Percentiles rank a stretch among this genome's conserved stretches.
Conservation (phyloP, 441 rosid genomes). For the Jatropha podagrica region DNA sequence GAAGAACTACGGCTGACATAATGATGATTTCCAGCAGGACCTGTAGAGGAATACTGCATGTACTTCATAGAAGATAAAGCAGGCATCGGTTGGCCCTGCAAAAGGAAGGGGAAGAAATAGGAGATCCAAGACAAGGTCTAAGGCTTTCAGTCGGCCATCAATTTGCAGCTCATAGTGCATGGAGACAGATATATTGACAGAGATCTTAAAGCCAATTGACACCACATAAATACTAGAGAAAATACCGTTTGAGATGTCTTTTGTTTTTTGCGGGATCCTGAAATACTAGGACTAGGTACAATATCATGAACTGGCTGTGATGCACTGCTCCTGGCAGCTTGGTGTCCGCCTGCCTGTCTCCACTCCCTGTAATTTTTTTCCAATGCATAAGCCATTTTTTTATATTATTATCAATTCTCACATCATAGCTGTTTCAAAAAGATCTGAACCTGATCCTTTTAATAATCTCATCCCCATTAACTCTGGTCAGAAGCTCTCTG, state of each 20-base stretch:
- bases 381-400: conserved; percentile 21
- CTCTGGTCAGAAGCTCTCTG: conserved; percentile 78
- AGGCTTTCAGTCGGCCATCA: conserved; percentile 10
- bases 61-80: conserved; percentile 41
- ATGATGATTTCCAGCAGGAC: conserved; percentile 50
- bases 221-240: conserved; percentile 22
- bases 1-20: conserved; percentile 45
- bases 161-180: conserved; percentile 21
- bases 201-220: conserved; percentile 6
- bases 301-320: conserved; percentile 61
- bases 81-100: conserved; percentile 43
- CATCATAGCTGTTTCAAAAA: conserved; percentile 9
- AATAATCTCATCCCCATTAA: conserved; percentile 80
- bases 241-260: conserved; percentile 74
- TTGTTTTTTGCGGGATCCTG: conserved; percentile 82
- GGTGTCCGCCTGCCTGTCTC: conserved; percentile 79
- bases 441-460: conserved; percentile 69
- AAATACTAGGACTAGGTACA: conserved; percentile 67
- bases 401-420: conserved; percentile 14
- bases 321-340: conserved; percentile 47
- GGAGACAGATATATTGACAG: neutral
- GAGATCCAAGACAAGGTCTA: conserved; percentile 15
- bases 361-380: conserved; percentile 58
- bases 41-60: conserved; percentile 59
- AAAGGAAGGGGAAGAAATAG: conserved; percentile 12